Evolutionary conservation across 768 basidiomycete genomes (phyloP).

Genomic region (button mushroom (Agaricus bisporus)): DNA sequence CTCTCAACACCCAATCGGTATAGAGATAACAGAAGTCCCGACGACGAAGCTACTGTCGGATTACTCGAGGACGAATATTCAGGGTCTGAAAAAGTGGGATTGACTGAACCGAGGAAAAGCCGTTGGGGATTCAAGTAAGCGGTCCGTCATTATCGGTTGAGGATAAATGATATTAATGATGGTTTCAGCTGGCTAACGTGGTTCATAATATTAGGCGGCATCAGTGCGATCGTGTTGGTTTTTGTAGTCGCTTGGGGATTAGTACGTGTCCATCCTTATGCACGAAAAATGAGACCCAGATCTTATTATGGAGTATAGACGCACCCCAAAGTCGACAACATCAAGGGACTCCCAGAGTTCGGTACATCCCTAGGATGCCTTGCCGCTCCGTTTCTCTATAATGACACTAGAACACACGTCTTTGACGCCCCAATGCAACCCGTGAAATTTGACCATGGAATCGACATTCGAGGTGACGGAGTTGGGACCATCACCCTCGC

Average conservation of each 20-base stretch:
- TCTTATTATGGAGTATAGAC: conserved; percentile 25
- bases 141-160: too few relatives aligned
- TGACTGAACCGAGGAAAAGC: conserved; percentile 20
- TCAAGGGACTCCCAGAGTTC: conserved; percentile 53
- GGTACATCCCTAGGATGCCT: conserved; percentile 47
- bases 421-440: conserved; percentile 33
- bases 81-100: conserved; percentile 27
- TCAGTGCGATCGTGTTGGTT: neutral
- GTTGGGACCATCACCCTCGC: conserved; percentile 47
- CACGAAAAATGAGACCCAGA: neutral
- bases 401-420: conserved; percentile 26
- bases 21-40: neutral
- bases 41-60: conserved; percentile 11
- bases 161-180: too few relatives aligned
- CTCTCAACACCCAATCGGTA: conserved; percentile 11
- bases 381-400: conserved; percentile 38
- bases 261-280: too few relatives aligned
- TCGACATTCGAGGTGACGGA: conserved; percentile 42
- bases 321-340: conserved; percentile 31
- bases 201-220: neutral
- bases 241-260: conserved; percentile 31
- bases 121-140: conserved; percentile 40
- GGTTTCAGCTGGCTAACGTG: neutral
- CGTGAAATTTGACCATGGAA: conserved; percentile 30
- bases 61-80: conserved; percentile 25